Evolutionary conservation across 805 yeast genomes (phyloP), one percentile per base, ranked within the genome.

Genomic region (Myxozyma lipomycoides): DNA sequence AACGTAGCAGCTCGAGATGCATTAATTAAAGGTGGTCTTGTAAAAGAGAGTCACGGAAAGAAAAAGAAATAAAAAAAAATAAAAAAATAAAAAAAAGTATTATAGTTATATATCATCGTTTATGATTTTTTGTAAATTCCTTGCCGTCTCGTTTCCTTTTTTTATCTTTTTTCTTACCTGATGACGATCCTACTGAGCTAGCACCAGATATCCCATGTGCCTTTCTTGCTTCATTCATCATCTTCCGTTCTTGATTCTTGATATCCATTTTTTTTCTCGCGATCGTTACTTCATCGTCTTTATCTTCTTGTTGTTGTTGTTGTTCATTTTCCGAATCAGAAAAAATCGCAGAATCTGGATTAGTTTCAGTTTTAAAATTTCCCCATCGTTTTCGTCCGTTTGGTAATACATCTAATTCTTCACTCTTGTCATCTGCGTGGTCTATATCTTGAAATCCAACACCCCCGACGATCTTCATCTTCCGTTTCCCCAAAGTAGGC

Each of bases 1-100:
- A 93, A 91, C 63, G 75, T 89, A 2, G 79, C 88, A 1, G 90
- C 97, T 0, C 74, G 97, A 62, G 93, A 88, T 44, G 96, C 91
- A 0, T 75, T 93, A 0, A 68, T 57, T 4, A 81, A 1, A 46
- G 95, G 87, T 2, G 81, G 80, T 0, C 79, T 82, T 58, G 61
- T 68, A 23, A 36, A 25, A 32, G 66, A 64, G 6, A 35, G n/a
- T 7, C 46, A 62, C 39, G 10, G n/a, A 39, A 2, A 21, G 22
- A 5, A 39, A 62, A 41, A 69, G 69, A 50, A 69, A 64, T 57
- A 66, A 64, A 53, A 68, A 51, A 55, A 52, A 30, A 41, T 36
- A 3, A 50, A 48, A 17, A 48, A 46, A 30, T 40, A 52, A 30
- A 48, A 41, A 6, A 28, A 28, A 28, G 18, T 12, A n/a, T 35